Evolutionary conservation across 805 yeast genomes (phyloP).

Genomic region (Starmerella etchellsii): DNA sequence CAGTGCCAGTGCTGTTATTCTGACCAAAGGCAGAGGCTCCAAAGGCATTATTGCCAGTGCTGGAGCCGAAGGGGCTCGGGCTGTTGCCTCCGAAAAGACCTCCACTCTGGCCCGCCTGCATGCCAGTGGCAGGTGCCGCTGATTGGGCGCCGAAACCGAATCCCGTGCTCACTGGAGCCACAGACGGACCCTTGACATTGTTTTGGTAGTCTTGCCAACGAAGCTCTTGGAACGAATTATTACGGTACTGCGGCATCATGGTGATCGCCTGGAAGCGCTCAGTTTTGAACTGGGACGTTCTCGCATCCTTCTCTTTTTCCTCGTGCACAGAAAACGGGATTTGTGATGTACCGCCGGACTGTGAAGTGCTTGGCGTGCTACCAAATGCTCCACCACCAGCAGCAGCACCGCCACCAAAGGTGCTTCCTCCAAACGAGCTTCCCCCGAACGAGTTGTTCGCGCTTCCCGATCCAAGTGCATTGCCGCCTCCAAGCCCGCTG

Average conservation of each 20-base stretch:
- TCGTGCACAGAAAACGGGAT: constrained; percentile 49
- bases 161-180: constrained; percentile 1
- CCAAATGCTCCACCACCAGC: background rate
- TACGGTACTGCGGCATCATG: constrained; percentile 81
- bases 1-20: background rate
- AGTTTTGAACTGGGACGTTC: constrained; percentile 6
- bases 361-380: no score
- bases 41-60: background rate
- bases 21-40: background rate
- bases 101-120: no score
- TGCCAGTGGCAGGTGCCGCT: background rate
- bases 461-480: background rate
- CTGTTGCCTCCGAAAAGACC: background rate
- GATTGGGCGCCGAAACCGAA: constrained; percentile 14
- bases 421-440: background rate
- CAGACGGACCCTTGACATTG: constrained; percentile 35
- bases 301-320: constrained; percentile 48
- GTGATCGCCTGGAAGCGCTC: constrained; percentile 59
- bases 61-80: background rate
- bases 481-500: background rate
- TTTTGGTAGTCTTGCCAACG: constrained; percentile 78
- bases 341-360: constrained; percentile 23
- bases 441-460: background rate
- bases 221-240: constrained; percentile 74
- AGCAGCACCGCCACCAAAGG: background rate